phyloP scores from a whole-genome alignment of 306 rosid genomes.

The Quercus parvula region DNA sequence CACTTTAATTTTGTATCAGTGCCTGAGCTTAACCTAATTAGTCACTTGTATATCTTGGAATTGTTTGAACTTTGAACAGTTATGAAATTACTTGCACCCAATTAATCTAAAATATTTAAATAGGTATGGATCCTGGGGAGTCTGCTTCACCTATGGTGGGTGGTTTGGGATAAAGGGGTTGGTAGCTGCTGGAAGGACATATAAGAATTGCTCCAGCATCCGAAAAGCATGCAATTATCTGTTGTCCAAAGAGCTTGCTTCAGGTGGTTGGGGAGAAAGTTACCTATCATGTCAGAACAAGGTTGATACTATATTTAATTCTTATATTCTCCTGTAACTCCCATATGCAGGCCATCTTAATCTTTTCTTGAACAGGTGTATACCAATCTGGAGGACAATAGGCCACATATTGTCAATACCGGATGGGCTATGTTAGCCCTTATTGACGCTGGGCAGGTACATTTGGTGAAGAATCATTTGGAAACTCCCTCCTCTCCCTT shows the following conservation, averaged over 20 bases:
- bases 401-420: conserved; percentile 71
- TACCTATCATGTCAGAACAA: conserved; percentile 83
- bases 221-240: conserved; percentile 72
- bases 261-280: conserved; percentile 94
- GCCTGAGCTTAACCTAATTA: not conserved
- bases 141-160: conserved; percentile 79
- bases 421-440: conserved; percentile 32
- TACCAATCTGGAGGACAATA: conserved; percentile 57
- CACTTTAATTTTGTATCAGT: not conserved
- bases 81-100: not conserved
- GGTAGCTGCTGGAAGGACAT: conserved; percentile 75
- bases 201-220: conserved; percentile 46
- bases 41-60: not conserved
- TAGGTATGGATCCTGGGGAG: conserved; percentile 86
- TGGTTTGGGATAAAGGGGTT: conserved; percentile 86
- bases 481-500: not conserved
- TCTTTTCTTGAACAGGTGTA: conserved; percentile 50
- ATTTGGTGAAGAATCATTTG: not conserved
- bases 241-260: conserved; percentile 68
- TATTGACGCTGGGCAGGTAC: conserved; percentile 48
- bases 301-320: conserved; percentile 23
- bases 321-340: conserved; percentile 5
- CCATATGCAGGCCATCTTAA: not conserved
- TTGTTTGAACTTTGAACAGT: conserved; percentile 36
- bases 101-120: not conserved